Evolutionary conservation across 2,329 filamentous ascomycete species (phyloP).

Genomic region (Cladosporium oxysporum): DNA sequence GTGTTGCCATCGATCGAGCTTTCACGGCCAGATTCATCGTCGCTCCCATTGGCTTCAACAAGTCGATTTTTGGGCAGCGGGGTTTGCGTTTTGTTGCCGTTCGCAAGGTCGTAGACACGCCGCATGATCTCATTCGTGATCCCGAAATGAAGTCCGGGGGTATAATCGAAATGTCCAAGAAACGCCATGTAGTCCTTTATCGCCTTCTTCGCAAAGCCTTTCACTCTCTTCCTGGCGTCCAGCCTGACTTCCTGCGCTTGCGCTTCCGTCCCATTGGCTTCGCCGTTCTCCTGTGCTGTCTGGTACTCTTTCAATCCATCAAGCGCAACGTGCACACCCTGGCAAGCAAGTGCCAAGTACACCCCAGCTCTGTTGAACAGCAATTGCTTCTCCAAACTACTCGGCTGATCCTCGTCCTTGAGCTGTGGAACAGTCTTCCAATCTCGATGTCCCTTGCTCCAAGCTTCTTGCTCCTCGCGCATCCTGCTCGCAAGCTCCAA

Average conservation of each 20-base stretch:
- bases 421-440: conserved; percentile 55
- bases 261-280: conserved; percentile 47
- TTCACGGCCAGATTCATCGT: conserved; percentile 25
- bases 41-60: conserved; percentile 31
- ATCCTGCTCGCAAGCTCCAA: conserved; percentile 54
- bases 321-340: conserved; percentile 62
- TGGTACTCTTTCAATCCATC: conserved; percentile 45
- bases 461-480: conserved; percentile 39
- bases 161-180: conserved; percentile 75
- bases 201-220: conserved; percentile 72
- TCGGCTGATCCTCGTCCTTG: conserved; percentile 68
- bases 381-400: conserved; percentile 72
- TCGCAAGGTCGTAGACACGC: conserved; percentile 59
- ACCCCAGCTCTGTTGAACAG: conserved; percentile 74
- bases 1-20: conserved; percentile 23
- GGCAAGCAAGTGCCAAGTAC: conserved; percentile 71
- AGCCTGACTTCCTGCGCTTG: conserved; percentile 51
- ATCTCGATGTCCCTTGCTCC: conserved; percentile 44
- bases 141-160: conserved; percentile 66
- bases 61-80: conserved; percentile 33
- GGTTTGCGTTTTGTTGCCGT: conserved; percentile 42
- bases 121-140: conserved; percentile 59
- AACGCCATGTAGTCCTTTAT: conserved; percentile 74
- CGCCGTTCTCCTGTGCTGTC: conserved; percentile 33
- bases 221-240: conserved; percentile 68